Base-by-base conservation (phyloP, 2,329 filamentous ascomycete species). In the Zymoseptoria pseudotritici region DNA sequence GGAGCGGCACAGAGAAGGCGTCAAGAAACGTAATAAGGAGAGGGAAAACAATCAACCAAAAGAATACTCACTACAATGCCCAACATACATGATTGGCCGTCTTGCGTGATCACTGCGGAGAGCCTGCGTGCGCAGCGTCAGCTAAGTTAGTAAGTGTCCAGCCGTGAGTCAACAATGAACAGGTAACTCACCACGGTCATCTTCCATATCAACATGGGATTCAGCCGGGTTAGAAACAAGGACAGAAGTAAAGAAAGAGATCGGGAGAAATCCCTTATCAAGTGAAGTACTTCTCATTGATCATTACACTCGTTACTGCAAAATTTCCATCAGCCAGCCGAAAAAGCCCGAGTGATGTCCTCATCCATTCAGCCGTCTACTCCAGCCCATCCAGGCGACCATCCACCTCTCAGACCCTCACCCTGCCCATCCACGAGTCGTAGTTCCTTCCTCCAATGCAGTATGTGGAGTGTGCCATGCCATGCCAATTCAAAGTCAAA, bases 221-320 rank as follows among this genome's bases (percentile, higher is more conserved):
- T n/a, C n/a, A n/a, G n/a, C n/a, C n/a, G n/a, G n/a, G n/a, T n/a
- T n/a, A n/a, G n/a, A n/a, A n/a, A n/a, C n/a, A n/a, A n/a, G n/a
- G n/a, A n/a, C 6, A 31, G 21, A 22, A 56, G 36, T 17, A 20
- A 50, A 42, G 36, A 21, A 20, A 56, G 36, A 5, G 2, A 1
- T 29, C 26, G 55, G 31, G 29, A 7, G 46, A 24, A 22, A 29
- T 4, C 21, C 24, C 24, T 29, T 29, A 29, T 57, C 50, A 54
- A 49, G 42, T 36, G 36, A 24, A 22, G 31, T 49, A 22, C 56
- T 17, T 42, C 21, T 22, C 36, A 46, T 24, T 61, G 50, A 53
- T 58, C 57, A 58, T 63, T 61, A 61, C 56, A 52, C 60, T 63
- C 61, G 58, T 63, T 61, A 63, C 58, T 59, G 61, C 55, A 46